Base-by-base conservation (phyloP, 441 rosid species). In the Croton laevigatus region DNA sequence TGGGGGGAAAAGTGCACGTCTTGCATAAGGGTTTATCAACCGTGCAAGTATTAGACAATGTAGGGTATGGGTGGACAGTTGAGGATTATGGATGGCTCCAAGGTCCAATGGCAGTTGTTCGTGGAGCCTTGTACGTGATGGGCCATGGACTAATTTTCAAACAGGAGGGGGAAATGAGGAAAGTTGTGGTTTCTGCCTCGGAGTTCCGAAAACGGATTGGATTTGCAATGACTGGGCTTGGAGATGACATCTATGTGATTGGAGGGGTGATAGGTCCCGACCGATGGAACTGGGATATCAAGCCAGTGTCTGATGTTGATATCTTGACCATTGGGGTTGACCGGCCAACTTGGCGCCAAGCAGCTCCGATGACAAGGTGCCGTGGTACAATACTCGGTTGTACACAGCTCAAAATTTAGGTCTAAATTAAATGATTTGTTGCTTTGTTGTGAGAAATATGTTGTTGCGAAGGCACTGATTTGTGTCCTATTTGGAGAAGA, bases 181-280 rank as follows among this genome's bases (percentile, higher is more conserved):
- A 88, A 76, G 70, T 73, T 45, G 78, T 88, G 51, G 89, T 80
- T 3, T 90, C 95, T 0, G 92, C 97, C 46, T 88, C 93, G 0
- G 98, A 94, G 70, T 90, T 91, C 75, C 85, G 88, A 17, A 80
- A 79, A 68, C 89, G 97, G 85, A 91, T 94, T 40, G 95, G 93
- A 32, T 85, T 82, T 78, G 96, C 88, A 2, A 84, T 94, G 96
- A 79, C 80, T 3, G 93, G 95, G 55, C 69, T 91, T 51, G 79
- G 92, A 36, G 88, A 82, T 37, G 95, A 94, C 64, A 81, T 94
- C 22, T 87, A 85, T 60, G 80, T 94, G 69, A 80, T 94, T 0
- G 98, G 98, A 73, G 98, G 98, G 69, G 92, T 94, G 57, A 88
- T 94, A 46, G 95, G 97, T 19, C 97, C 98, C 3, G 97, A 94